Evolutionary conservation across 192 early-diverging fungal genomes (phyloP).

Genomic region (Lobosporangium transversale): DNA sequence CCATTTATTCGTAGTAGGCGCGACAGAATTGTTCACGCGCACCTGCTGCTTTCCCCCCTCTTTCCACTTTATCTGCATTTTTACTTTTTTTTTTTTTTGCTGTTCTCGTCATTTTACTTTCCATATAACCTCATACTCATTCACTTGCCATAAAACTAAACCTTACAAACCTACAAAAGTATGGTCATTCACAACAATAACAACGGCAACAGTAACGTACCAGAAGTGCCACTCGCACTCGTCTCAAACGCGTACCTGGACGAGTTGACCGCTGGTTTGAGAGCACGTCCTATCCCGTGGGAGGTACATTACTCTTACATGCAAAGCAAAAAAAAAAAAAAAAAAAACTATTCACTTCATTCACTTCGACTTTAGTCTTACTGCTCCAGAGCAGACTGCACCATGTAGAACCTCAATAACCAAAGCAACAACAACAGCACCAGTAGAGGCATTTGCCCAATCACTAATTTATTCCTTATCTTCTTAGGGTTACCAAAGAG

Average conservation of each 20-base stretch:
- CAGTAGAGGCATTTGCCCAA: background rate
- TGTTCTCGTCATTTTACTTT: no score
- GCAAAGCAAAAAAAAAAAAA: no score
- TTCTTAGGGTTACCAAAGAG: constrained; percentile 84
- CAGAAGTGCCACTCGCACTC: constrained; percentile 67
- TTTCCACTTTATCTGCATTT: background rate
- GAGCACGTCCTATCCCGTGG: constrained; percentile 90
- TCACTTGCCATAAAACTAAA: background rate
- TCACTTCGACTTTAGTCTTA: no score
- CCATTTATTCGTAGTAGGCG: no score
- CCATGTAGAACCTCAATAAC: no score
- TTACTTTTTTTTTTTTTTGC: background rate
- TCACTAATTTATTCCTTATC: background rate
- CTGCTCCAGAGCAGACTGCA: no score
- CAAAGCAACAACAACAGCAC: no score
- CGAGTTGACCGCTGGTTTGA: constrained; percentile 75
- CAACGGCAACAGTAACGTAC: constrained; percentile 39
- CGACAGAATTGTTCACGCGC: background rate
- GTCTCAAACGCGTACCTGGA: constrained; percentile 87
- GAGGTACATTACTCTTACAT: no score
- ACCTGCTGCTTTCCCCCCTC: background rate
- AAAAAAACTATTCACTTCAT: background rate
- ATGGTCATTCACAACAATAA: background rate
- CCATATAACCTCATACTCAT: no score
- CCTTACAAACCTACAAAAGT: background rate